These are phyloP conservation scores for Beauveria australis DNA, from an alignment of 2,329 filamentous ascomycete genomes.

Conservation along the genomic window DNA sequence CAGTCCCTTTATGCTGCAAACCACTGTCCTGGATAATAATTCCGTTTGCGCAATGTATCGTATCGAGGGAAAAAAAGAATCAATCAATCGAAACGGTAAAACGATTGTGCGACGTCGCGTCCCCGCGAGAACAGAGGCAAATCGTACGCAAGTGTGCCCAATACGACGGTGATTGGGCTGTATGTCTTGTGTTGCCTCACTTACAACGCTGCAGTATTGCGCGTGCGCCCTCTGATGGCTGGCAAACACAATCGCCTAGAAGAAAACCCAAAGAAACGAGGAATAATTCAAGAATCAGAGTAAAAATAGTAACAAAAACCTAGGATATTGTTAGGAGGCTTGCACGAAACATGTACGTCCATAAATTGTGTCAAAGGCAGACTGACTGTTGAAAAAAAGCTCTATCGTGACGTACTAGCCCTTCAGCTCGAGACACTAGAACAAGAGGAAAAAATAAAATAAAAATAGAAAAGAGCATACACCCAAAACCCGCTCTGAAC, in stretches of 20 bases:
- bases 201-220: neutral
- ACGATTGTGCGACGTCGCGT: neutral
- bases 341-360: neutral
- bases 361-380: too few relatives aligned
- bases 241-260: neutral
- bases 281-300: neutral
- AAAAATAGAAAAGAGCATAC: neutral
- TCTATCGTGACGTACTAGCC: neutral
- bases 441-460: neutral
- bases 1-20: neutral
- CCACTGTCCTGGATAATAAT: neutral
- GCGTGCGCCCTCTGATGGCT: neutral
- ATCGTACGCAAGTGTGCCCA: neutral
- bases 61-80: neutral
- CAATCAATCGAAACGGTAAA: neutral
- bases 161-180: neutral
- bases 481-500: slow-evolving; percentile 6
- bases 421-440: neutral
- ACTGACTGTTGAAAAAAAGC: neutral
- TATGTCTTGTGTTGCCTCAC: neutral
- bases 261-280: neutral
- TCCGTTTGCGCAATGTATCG: neutral
- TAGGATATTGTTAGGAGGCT: neutral
- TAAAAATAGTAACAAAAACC: neutral
- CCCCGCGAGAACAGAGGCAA: neutral